Percentiles rank a stretch among this genome's conserved stretches.
These are phyloP conservation scores for Striga hermonthica DNA, from an alignment of 305 asterid genomes.

Conservation along the genomic window DNA sequence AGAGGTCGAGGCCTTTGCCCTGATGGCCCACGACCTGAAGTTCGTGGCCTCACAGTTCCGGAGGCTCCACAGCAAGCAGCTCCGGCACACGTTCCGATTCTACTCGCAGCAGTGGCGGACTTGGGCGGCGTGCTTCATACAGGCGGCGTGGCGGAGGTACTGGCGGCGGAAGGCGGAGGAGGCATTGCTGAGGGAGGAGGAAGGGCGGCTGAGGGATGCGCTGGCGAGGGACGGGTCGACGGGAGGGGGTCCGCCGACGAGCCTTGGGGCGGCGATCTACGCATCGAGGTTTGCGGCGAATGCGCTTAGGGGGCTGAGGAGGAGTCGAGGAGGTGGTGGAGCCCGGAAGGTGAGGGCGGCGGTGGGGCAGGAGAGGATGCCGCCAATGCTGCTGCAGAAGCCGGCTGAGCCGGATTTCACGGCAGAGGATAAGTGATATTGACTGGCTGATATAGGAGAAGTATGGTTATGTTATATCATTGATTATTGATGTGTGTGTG, in stretches of 20 bases:
- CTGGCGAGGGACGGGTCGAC: slow-evolving; percentile 39
- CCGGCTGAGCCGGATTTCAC: slow-evolving; percentile 67
- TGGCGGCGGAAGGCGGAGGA: slow-evolving; percentile 52
- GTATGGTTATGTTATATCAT: too few species aligned
- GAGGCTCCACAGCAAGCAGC: slow-evolving; percentile 48
- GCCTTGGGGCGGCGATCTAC: slow-evolving; percentile 57
- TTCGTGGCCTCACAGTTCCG: slow-evolving; percentile 60
- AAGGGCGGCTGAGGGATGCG: slow-evolving; percentile 50
- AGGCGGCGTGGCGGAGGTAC: slow-evolving; percentile 58
- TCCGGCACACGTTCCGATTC: slow-evolving; percentile 49
- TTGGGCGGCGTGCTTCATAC: slow-evolving; percentile 64
- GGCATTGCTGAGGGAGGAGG: slow-evolving; percentile 45
- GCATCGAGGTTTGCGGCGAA: slow-evolving; percentile 62
- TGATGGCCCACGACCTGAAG: slow-evolving; percentile 54
- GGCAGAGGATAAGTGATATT: slow-evolving; percentile 38
- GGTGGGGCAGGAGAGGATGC: slow-evolving; percentile 48
- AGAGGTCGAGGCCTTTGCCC: slow-evolving; percentile 59
- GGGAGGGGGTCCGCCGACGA: slow-evolving; percentile 36
- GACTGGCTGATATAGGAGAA: too few species aligned
- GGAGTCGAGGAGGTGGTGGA: slow-evolving; percentile 41
- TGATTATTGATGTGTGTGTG: too few species aligned
- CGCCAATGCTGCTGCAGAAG: slow-evolving; percentile 54
- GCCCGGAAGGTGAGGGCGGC: slow-evolving; percentile 43
- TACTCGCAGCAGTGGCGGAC: slow-evolving; percentile 66
- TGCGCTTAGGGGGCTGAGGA: slow-evolving; percentile 42